phyloP scores from a whole-genome alignment of 2,329 filamentous ascomycete genomes.

The Paecilomyces fulvus region DNA sequence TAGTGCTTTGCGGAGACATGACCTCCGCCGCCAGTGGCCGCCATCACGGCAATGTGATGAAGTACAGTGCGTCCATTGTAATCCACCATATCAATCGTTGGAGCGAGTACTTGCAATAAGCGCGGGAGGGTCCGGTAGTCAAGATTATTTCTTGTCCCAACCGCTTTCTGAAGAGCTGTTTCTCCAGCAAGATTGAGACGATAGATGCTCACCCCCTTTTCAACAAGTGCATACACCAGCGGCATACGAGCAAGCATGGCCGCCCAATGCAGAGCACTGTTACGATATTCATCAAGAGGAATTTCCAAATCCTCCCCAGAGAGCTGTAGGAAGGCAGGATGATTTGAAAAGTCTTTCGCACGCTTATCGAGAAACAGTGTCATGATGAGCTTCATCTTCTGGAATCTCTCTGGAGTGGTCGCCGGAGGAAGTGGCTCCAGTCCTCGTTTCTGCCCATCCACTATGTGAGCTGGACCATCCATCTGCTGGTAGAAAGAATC shows the following conservation, averaged over 20 bases:
- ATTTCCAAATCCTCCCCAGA: conserved; percentile 78
- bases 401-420: conserved; percentile 57
- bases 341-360: conserved; percentile 61
- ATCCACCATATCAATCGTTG: conserved; percentile 85
- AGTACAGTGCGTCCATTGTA: conserved; percentile 83
- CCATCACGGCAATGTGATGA: conserved; percentile 93
- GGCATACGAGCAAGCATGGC: conserved; percentile 82
- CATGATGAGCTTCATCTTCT: conserved; percentile 74
- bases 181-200: conserved; percentile 84
- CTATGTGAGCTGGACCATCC: conserved; percentile 19
- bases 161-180: conserved; percentile 86
- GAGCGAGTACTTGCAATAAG: conserved; percentile 76
- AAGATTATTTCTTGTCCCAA: conserved; percentile 87
- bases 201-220: conserved; percentile 76
- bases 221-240: conserved; percentile 70
- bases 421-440: conserved; percentile 42
- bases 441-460: conserved; percentile 26
- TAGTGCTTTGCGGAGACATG: conserved; percentile 85
- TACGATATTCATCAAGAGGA: conserved; percentile 74
- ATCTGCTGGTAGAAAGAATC: conserved; percentile 40
- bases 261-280: conserved; percentile 94
- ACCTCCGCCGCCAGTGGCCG: conserved; percentile 86
- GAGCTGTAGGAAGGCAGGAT: conserved; percentile 68
- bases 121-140: conserved; percentile 87
- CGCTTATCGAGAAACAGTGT: conserved; percentile 71